A percentile compares a stretch with the other conserved stretches of the same genome.
phyloP scores from a whole-genome alignment of 2,329 filamentous ascomycete genomes.

The Hypomyces rosellus region DNA sequence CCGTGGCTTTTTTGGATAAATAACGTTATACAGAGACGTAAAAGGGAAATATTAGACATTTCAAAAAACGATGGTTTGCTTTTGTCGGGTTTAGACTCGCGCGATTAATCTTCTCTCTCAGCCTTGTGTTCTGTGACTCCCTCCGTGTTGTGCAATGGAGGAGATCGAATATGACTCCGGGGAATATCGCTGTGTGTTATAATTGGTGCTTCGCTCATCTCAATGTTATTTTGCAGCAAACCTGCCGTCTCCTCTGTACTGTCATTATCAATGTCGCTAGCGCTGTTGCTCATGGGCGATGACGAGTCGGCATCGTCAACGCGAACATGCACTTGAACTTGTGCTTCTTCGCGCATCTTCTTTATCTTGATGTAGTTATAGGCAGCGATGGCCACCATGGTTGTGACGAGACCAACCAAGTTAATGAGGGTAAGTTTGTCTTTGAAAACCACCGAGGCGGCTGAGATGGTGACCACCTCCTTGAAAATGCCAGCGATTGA shows the following conservation, averaged over 20 bases:
- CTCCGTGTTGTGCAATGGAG: conserved; percentile 12
- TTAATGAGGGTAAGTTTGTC: conserved; percentile 86
- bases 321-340: conserved; percentile 40
- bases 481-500: conserved; percentile 99
- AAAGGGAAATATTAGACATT: conserved; percentile 11
- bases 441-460: conserved; percentile 80
- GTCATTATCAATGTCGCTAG: conserved; percentile 36
- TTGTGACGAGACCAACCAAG: conserved; percentile 78
- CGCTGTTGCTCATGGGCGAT: conserved; percentile 31
- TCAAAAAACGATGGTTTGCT: background rate
- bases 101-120: background rate
- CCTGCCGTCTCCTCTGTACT: conserved; percentile 40
- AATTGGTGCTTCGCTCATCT: conserved; percentile 30
- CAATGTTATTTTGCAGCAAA: conserved; percentile 36
- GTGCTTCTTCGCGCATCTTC: conserved; percentile 78
- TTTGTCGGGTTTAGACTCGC: background rate
- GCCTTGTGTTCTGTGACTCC: conserved; percentile 3
- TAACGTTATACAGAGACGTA: conserved; percentile 6
- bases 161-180: conserved; percentile 24
- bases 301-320: conserved; percentile 28
- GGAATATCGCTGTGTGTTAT: conserved; percentile 36
- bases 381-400: conserved; percentile 74
- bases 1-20: background rate
- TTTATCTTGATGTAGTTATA: conserved; percentile 95
- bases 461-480: conserved; percentile 91